Percentiles rank a stretch among this genome's conserved stretches.
phyloP scores from a whole-genome alignment of 148 eudicot genomes.

The Camellia sinensis region DNA sequence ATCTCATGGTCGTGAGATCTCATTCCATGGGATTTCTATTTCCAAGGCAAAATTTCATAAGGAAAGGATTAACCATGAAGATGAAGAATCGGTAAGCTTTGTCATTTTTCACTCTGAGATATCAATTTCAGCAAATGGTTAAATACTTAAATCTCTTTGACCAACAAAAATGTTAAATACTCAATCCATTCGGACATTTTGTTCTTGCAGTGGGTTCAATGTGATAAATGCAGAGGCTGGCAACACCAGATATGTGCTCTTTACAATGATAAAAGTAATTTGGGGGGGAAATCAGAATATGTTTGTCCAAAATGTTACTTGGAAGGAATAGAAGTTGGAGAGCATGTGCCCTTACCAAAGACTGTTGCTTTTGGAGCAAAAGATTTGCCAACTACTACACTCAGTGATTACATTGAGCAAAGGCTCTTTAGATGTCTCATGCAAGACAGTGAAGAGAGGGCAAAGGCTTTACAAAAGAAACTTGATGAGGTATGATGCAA shows the following conservation, averaged over 20 bases:
- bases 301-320: constrained; percentile 72
- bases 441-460: constrained; percentile 71
- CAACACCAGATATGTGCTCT: constrained; percentile 92
- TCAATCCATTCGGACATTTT: constrained; percentile 9
- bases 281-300: constrained; percentile 59
- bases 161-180: neutral
- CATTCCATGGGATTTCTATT: constrained; percentile 40
- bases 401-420: constrained; percentile 80
- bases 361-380: constrained; percentile 58
- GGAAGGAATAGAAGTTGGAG: constrained; percentile 46
- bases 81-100: constrained; percentile 63
- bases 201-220: constrained; percentile 86
- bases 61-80: constrained; percentile 50
- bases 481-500: constrained; percentile 54
- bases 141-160: neutral
- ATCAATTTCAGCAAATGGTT: neutral
- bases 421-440: constrained; percentile 57
- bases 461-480: constrained; percentile 41
- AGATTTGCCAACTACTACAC: constrained; percentile 61
- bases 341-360: constrained; percentile 39
- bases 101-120: neutral
- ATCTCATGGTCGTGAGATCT: constrained; percentile 43
- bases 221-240: constrained; percentile 85
- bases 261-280: constrained; percentile 62
- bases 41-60: constrained; percentile 48